A percentile compares a stretch with the other conserved stretches of the same genome.
phyloP scores from a whole-genome alignment of 2,329 filamentous ascomycete species.

The Bimuria novae-zelandiae region DNA sequence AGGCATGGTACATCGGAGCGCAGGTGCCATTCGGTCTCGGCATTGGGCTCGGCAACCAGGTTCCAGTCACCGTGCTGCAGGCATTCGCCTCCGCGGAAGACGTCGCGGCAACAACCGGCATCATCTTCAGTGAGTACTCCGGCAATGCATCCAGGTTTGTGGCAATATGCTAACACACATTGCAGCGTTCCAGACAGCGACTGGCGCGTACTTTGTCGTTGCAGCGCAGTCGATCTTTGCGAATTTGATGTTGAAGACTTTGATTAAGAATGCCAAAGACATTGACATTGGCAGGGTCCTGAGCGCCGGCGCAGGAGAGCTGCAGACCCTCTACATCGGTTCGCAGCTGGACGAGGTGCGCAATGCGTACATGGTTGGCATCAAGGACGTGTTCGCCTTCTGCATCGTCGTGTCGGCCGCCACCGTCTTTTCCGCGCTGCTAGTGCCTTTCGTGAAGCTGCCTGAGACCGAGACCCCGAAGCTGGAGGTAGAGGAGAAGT shows the following conservation, averaged over 20 bases:
- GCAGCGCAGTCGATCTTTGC: constrained; percentile 26
- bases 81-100: constrained; percentile 2
- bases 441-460: constrained; percentile 21
- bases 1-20: constrained; percentile 41
- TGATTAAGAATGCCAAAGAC: constrained; percentile 35
- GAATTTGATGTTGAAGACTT: constrained; percentile 18
- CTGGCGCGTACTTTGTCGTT: constrained; percentile 25
- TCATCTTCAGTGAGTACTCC: constrained; percentile 11
- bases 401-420: constrained; percentile 49
- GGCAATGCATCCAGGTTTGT: too few relatives aligned
- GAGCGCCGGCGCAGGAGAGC: constrained; percentile 47
- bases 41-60: constrained; percentile 28
- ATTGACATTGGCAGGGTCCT: constrained; percentile 38
- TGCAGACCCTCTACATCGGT: constrained; percentile 36
- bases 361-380: constrained; percentile 19
- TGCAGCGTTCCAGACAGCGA: constrained; percentile 30
- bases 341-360: constrained; percentile 14
- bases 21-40: constrained; percentile 30
- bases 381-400: constrained; percentile 48
- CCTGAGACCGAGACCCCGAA: constrained; percentile 12
- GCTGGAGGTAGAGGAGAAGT: too few relatives aligned
- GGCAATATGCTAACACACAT: too few relatives aligned
- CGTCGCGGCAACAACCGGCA: background rate
- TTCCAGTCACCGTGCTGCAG: constrained; percentile 30
- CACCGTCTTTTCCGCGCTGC: constrained; percentile 17